Base-by-base conservation (phyloP, 1,139 yeast genomes). In the Scheffersomyces stambukii region DNA sequence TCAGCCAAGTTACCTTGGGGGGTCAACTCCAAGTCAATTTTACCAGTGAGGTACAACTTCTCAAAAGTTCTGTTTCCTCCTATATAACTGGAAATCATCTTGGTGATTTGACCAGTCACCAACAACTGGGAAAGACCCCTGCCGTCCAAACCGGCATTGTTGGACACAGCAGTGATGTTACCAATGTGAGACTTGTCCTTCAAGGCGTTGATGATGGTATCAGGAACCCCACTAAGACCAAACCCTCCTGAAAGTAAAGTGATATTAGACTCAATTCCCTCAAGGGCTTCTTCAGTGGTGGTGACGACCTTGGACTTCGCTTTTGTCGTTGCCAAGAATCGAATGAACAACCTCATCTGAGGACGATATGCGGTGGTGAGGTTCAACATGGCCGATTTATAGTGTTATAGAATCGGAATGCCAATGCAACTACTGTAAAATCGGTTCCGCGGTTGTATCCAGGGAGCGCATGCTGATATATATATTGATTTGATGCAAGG, bases 1-100 rank as follows among this genome's bases (percentile, higher is more conserved):
- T 70, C 76, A 11, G 75, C 75, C 25, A 70, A 51, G 12, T 69
- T 66, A 2, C 76, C 76, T 40, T 70, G 76, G 5, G 75, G 75
- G 9, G 67, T 60, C 31, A 69, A 50, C 40, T 70, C 74, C 32
- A 69, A 50, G 32, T 65, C 71, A 23, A 70, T 55, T 29, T 60
- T 41, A 10, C 76, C 76, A 9, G 57, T 51, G 29, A 68, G 50
- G 40, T 64, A 70, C 38, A 60, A 42, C 22, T 48, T 43, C 38
- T 65, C 69, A 38, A 69, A 64, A 4, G 64, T 60, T 37, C 63
- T 58, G 43, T 67, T 66, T 11, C 63, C 60, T 8, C 76, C 76
- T 29, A 70, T 61, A 41, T 64, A 70, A 10, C 73, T 65, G 29
- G 66, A 59, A 28, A 70, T 54, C 70, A 70, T 62, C 40, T 64